Conservation (phyloP, 768 basidiomycete species). For the Mycena vulgaris region DNA sequence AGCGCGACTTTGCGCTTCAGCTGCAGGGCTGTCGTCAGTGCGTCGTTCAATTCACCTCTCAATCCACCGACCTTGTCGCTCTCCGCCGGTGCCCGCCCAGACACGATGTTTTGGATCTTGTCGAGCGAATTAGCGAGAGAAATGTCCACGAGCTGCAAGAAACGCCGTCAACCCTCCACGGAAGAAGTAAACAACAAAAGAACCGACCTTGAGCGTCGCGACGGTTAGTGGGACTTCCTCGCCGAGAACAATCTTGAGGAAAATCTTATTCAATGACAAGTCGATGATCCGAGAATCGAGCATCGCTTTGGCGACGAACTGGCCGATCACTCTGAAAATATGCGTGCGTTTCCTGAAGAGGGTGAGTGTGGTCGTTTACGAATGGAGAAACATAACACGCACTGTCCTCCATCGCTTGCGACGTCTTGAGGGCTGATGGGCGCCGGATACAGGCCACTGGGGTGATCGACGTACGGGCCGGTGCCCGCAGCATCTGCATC, state of each 20-base stretch:
- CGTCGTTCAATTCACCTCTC: neutral
- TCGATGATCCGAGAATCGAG: constrained; percentile 98
- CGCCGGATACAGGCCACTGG: constrained; percentile 89
- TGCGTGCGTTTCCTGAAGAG: constrained; percentile 82
- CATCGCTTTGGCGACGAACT: constrained; percentile 97
- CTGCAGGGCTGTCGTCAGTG: constrained; percentile 45
- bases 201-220: constrained; percentile 81
- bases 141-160: constrained; percentile 81
- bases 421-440: constrained; percentile 83
- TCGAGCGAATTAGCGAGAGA: constrained; percentile 89
- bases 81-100: constrained; percentile 55
- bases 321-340: constrained; percentile 91
- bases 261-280: constrained; percentile 94
- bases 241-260: constrained; percentile 91
- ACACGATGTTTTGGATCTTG: constrained; percentile 81
- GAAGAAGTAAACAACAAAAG: neutral
- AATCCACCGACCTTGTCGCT: constrained; percentile 68
- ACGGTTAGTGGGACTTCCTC: constrained; percentile 89
- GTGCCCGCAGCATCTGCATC: constrained; percentile 78
- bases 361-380: constrained; percentile 19
- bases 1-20: constrained; percentile 69
- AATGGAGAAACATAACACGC: constrained; percentile 47
- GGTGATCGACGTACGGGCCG: constrained; percentile 86
- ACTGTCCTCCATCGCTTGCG: constrained; percentile 83
- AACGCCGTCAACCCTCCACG: constrained; percentile 25